Conservation (phyloP, 176 grass and related monocot genomes). For the Aegilops speltoides region DNA sequence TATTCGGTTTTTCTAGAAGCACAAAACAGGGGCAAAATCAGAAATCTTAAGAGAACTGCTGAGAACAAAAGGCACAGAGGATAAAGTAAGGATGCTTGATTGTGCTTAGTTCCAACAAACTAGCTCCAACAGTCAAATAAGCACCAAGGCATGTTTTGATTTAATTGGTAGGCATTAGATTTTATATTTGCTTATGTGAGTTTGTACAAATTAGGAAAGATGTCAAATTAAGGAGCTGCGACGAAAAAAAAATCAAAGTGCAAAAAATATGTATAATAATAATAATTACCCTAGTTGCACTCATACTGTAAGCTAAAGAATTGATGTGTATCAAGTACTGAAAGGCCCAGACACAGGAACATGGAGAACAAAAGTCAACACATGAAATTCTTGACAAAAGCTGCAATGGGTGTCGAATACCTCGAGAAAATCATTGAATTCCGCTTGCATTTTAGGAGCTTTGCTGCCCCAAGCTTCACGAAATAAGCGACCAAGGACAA, state of each 20-base stretch:
- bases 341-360: neutral
- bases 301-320: neutral
- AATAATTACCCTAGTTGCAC: neutral
- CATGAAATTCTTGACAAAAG: constrained; percentile 5
- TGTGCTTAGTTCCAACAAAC: neutral
- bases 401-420: constrained; percentile 31
- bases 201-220: constrained; percentile 8
- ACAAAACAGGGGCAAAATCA: constrained; percentile 24
- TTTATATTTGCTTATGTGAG: neutral
- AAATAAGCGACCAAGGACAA: constrained; percentile 85
- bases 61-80: constrained; percentile 28
- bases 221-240: neutral
- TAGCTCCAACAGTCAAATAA: neutral
- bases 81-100: constrained; percentile 13
- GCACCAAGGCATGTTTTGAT: neutral
- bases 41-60: neutral
- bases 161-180: neutral
- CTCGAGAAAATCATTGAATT: constrained; percentile 91
- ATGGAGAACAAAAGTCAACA: neutral
- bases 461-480: constrained; percentile 85
- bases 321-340: neutral
- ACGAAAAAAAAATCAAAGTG: neutral
- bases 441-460: constrained; percentile 77
- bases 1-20: constrained; percentile 67
- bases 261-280: neutral